These are phyloP conservation scores for Quercus suber DNA, from an alignment of 306 rosid genomes.

Conservation along the genomic window DNA sequence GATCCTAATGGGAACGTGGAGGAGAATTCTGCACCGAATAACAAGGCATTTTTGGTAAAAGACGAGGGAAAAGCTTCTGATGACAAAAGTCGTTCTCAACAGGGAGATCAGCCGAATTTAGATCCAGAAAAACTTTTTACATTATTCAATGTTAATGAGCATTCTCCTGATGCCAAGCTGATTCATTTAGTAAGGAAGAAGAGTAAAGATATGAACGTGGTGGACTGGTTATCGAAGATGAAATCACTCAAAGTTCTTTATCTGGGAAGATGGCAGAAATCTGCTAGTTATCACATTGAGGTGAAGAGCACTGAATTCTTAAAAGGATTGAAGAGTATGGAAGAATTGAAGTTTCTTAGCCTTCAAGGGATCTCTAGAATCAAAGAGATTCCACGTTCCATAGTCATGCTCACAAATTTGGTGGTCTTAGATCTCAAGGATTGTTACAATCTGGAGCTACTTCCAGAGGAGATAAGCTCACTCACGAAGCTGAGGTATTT, in stretches of 20 bases:
- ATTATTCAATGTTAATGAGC: slow-evolving; percentile 24
- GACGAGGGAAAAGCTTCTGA: accelerated
- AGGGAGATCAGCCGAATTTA: too few relatives aligned
- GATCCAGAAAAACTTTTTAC: not conserved
- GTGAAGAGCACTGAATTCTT: not conserved
- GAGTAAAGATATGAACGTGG: not conserved
- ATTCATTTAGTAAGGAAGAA: not conserved
- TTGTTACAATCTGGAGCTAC: slow-evolving; percentile 27
- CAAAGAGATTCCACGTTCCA: not conserved
- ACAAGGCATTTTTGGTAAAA: too few relatives aligned
- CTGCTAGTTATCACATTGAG: slow-evolving; percentile 20
- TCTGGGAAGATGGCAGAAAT: slow-evolving; percentile 27
- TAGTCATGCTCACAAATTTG: not conserved
- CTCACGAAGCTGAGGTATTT: slow-evolving; percentile 20
- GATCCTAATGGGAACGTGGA: slow-evolving; percentile 11
- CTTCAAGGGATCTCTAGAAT: slow-evolving; percentile 33
- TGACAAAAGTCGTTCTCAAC: accelerated
- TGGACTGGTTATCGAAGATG: slow-evolving; percentile 21
- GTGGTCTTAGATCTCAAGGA: slow-evolving; percentile 34
- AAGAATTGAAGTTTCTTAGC: slow-evolving; percentile 21
- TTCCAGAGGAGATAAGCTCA: not conserved
- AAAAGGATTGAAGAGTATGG: slow-evolving; percentile 7
- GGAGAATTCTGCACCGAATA: too few relatives aligned
- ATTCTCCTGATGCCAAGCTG: slow-evolving; percentile 17
- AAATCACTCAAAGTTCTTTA: slow-evolving; percentile 7